Base-by-base conservation (phyloP, 768 basidiomycete genomes). In the Suillus paluster region DNA sequence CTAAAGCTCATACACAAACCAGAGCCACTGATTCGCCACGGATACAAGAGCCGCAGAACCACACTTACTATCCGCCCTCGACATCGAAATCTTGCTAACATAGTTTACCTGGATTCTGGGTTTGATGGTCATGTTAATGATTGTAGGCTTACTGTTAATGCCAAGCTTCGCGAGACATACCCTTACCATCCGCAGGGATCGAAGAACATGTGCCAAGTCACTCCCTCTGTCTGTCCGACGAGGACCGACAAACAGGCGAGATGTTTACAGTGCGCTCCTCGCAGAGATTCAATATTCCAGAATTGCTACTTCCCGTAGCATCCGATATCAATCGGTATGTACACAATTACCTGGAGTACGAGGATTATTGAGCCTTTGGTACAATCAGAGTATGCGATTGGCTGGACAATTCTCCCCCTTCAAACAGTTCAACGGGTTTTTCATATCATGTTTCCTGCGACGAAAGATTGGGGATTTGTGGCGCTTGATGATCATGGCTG, bases 371-470 rank as follows among this genome's bases (percentile, higher is more conserved):
- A 59, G 65, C 53, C 15, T 10, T n/a, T 5, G 11, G 56, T 21
- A 6, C 49, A 46, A 15, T 49, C 55, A 75, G 75, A 44, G 54
- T 75, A 5, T 75, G 71, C 59, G 62, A 66, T 36, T 75, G 76
- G 76, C 42, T 75, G 25, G 71, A 73, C 52, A 70, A 69, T 60
- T 75, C n/a, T 75, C n/a, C 74, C 74, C 12, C 33, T 77, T 61
- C 73, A 69, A 63, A 73, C 75, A 14, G 67, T 67, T 5, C 69
- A 75, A 48, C 76, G 79, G 11, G 72, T 78, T 38, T 61, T 84
- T 30, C 84, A 85, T 62, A 72, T 81, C 14, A 60, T 81, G 49
- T 78, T 77, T 63, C 82, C 84, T 21, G 70, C 77, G 39, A 80
- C 78, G 33, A 67, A 64, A 14, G 68, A 74, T 25, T 85, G 83